Conservation (phyloP, 768 basidiomycete genomes). For the Trametes punicea region DNA sequence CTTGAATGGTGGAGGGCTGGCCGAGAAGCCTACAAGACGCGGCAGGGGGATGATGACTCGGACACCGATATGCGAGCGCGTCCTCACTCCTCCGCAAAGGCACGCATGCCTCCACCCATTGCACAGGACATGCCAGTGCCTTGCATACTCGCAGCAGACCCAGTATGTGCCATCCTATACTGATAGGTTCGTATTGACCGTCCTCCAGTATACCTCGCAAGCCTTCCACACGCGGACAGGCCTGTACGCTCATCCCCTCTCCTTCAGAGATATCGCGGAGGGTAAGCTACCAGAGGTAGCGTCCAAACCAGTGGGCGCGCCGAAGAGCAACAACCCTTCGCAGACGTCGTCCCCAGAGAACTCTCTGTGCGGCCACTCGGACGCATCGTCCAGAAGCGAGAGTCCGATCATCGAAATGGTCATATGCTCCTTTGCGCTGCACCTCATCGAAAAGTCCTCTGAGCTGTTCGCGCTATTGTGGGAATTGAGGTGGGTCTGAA, state of each 20-base stretch:
- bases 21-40: conserved; percentile 18
- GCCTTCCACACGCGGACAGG: conserved; percentile 57
- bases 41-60: conserved; percentile 11
- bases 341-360: conserved; percentile 7
- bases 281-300: conserved; percentile 43
- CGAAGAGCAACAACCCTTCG: conserved; percentile 8
- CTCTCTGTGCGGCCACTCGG: not conserved
- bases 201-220: conserved; percentile 51
- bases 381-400: not conserved
- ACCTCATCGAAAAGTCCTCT: conserved; percentile 59
- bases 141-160: conserved; percentile 46
- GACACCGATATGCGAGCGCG: conserved; percentile 18
- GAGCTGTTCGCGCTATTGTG: conserved; percentile 63
- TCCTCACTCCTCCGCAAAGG: conserved; percentile 19
- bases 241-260: conserved; percentile 51
- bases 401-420: conserved; percentile 49
- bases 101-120: conserved; percentile 32
- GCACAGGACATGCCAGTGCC: conserved; percentile 35
- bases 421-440: conserved; percentile 72
- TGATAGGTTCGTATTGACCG: not conserved
- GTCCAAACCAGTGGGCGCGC: conserved; percentile 16
- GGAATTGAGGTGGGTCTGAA: conserved; percentile 44
- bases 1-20: conserved; percentile 57
- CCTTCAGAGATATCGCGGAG: conserved; percentile 61
- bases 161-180: conserved; percentile 37